A percentile compares a stretch with the other conserved stretches of the same genome.
Evolutionary conservation across 345 rosid genomes (phyloP).

Genomic region (Citrus mangshanensis): DNA sequence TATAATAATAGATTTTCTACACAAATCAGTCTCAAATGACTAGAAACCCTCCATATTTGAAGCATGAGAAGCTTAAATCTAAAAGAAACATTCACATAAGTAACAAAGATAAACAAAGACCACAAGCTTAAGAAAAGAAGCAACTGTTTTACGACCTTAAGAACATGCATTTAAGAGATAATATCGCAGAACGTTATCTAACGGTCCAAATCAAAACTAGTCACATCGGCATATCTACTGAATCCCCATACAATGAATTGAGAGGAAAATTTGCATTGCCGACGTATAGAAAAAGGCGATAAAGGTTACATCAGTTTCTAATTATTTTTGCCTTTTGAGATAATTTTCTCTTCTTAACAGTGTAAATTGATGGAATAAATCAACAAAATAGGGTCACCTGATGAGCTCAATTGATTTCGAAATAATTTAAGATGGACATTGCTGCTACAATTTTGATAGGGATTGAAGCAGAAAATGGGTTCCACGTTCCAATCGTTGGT

Average conservation of each 20-base stretch:
- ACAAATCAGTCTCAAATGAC: too few species aligned
- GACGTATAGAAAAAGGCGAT: not conserved
- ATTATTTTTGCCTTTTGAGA: not conserved
- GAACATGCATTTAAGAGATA: too few species aligned
- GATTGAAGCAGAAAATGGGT: slow-evolving; percentile 13
- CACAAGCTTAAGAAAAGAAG: too few species aligned
- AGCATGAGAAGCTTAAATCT: too few species aligned
- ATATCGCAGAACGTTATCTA: not conserved
- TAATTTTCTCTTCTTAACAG: not conserved
- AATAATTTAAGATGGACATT: slow-evolving; percentile 1
- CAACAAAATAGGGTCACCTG: slow-evolving; percentile 3
- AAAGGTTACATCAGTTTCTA: not conserved
- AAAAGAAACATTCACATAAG: too few species aligned
- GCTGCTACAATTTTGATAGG: not conserved
- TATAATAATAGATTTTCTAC: too few species aligned
- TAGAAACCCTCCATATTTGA: too few species aligned
- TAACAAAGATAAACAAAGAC: too few species aligned
- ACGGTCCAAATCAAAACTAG: not conserved
- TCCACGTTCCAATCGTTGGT: not conserved
- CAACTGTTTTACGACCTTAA: too few species aligned
- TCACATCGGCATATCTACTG: not conserved
- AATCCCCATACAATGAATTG: not conserved
- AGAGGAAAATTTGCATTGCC: not conserved
- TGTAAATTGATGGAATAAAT: not conserved
- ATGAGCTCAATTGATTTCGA: not conserved